Evolutionary conservation across 2,329 filamentous ascomycete genomes (phyloP), one percentile per base, ranked within the genome.

Genomic region (Hysterium pulicare): DNA sequence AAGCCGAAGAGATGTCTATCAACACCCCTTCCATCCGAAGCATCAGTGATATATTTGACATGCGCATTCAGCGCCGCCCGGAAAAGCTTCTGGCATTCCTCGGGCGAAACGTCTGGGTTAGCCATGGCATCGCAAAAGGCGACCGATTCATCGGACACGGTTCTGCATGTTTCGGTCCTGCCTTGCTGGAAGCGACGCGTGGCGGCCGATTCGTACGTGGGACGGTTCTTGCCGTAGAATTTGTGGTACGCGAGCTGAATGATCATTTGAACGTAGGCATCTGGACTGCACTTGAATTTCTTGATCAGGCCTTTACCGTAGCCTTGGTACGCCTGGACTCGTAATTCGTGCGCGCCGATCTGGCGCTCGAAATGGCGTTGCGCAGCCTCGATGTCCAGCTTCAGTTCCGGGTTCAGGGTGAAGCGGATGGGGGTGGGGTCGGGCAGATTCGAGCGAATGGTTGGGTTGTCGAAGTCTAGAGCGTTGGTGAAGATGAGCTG

Each of bases 261-360:
- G 67, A 96, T 75, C 89, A 98, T 93, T 72, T 98, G 93, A 32
- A 97, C 90, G 69, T 94, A 98, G 23, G 91, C 93, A 60, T 98
- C 94, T 22, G 93, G 93, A 20, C 87, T 94, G 81, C 88, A 95
- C 74, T 90, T 94, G 83, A 98, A 97, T 71, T 95, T 94, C 83
- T 98, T 98, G 78, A 98, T 97, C 48, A 98, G 76, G 20, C 89
- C 90, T 76, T 98, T 98, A 67, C 93, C 93, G 69, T 98, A 98
- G 58, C 85, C 91, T 71, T 97, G 90, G 76, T 94, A 98, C 21
- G 90, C 87, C 68, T 97, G 91, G 2, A 98, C 90, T 17, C 87
- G 82, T 34, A 98, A 83, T 68, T 98, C 86, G 69, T 98, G 93
- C 53, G 87, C 78, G 49, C 81, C 82, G 53, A 98, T 95, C 48